phyloP scores from a whole-genome alignment of 768 basidiomycete genomes.

The Rubroboletus satanas region DNA sequence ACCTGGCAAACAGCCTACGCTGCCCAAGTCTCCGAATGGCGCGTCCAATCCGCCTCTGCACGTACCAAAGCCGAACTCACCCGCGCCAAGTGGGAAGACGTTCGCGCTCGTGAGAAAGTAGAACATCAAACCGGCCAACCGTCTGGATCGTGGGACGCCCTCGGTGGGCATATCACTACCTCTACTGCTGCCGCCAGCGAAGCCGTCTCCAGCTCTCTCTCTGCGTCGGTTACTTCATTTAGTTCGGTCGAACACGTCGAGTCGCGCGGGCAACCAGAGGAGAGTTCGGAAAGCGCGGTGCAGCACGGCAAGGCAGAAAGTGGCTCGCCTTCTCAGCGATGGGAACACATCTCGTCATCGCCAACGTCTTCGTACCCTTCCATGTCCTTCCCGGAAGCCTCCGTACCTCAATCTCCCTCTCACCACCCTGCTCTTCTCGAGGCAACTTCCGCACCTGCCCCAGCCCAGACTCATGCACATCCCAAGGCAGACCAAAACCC shows the following conservation, averaged over 20 bases:
- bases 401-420: slow-evolving; percentile 47
- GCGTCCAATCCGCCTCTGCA: slow-evolving; percentile 64
- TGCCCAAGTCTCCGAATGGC: slow-evolving; percentile 65
- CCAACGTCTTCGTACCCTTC: slow-evolving; percentile 72
- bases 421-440: slow-evolving; percentile 22
- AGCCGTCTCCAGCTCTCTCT: slow-evolving; percentile 16
- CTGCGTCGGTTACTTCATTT: slow-evolving; percentile 18
- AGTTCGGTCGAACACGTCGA: slow-evolving; percentile 14
- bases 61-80: slow-evolving; percentile 73
- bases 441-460: slow-evolving; percentile 1
- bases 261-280: slow-evolving; percentile 30
- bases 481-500: slow-evolving; percentile 21
- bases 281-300: neutral
- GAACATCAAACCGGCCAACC: slow-evolving; percentile 40
- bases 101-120: slow-evolving; percentile 42
- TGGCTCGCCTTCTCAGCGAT: slow-evolving; percentile 48
- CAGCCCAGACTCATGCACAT: slow-evolving; percentile 13
- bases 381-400: slow-evolving; percentile 65
- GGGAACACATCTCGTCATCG: slow-evolving; percentile 69
- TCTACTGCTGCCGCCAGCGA: slow-evolving; percentile 18
- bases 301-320: slow-evolving; percentile 13
- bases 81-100: slow-evolving; percentile 66
- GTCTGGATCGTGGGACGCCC: slow-evolving; percentile 15
- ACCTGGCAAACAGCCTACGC: slow-evolving; percentile 69
- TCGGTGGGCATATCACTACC: slow-evolving; percentile 29